These are phyloP conservation scores for Trichoderma asperellum DNA, from an alignment of 2,329 filamentous ascomycete species.

Conservation along the genomic window DNA sequence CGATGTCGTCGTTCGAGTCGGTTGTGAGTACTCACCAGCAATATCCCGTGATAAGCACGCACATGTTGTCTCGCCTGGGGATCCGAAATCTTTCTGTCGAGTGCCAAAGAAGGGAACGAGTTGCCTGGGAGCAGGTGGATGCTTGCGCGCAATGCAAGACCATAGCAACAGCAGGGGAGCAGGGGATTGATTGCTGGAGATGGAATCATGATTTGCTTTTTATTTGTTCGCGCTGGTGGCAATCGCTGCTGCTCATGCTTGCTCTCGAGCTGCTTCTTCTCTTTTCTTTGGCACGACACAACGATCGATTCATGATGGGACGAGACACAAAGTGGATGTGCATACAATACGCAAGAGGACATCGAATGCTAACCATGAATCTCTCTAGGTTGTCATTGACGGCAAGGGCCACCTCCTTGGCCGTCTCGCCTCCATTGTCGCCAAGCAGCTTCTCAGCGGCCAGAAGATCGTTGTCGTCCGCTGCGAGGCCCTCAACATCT, in stretches of 20 bases:
- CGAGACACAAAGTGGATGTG: background rate
- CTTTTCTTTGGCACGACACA: slow-evolving; percentile 5
- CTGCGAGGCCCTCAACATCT: slow-evolving; percentile 99
- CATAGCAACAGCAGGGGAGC: background rate
- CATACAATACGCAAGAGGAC: slow-evolving; percentile 6
- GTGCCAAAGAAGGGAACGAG: slow-evolving; percentile 6
- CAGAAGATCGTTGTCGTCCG: slow-evolving; percentile 99
- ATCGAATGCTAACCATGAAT: slow-evolving; percentile 32
- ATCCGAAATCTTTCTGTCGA: slow-evolving; percentile 23
- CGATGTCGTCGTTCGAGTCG: slow-evolving; percentile 71
- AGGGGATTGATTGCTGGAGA: slow-evolving; percentile 18
- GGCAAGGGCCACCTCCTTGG: slow-evolving; percentile 99
- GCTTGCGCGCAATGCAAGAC: slow-evolving; percentile 14
- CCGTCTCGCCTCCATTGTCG: slow-evolving; percentile 95
- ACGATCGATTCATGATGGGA: slow-evolving; percentile 4
- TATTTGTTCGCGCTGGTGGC: slow-evolving; percentile 9
- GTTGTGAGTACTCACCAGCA: slow-evolving; percentile 61
- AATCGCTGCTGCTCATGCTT: slow-evolving; percentile 7
- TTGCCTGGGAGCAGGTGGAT: slow-evolving; percentile 7
- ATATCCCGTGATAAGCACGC: slow-evolving; percentile 18
- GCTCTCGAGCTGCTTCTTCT: slow-evolving; percentile 14
- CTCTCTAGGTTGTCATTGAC: slow-evolving; percentile 88
- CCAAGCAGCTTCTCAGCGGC: slow-evolving; percentile 98
- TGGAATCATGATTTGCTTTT: background rate
- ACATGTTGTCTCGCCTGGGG: slow-evolving; percentile 22